phyloP scores from a whole-genome alignment of 306 rosid genomes.

The Fragaria ananassa region DNA sequence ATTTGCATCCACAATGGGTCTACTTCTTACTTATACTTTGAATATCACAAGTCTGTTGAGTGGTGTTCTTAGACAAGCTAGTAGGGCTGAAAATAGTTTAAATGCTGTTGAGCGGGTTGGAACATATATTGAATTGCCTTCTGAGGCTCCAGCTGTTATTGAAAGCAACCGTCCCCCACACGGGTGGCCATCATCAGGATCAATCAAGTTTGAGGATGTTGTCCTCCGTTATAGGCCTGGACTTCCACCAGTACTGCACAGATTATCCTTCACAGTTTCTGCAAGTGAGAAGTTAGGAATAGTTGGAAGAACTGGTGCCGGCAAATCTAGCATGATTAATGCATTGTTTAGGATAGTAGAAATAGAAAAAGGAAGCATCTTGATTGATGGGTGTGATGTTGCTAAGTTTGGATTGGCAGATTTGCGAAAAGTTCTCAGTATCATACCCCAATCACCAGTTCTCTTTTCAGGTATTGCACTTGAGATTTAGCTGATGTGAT shows the following conservation, averaged over 20 bases:
- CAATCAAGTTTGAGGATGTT: conserved; percentile 68
- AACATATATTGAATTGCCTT: conserved; percentile 58
- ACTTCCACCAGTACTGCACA: conserved; percentile 85
- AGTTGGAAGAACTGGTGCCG: conserved; percentile 97
- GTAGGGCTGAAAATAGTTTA: too few relatives aligned
- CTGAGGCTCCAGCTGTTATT: conserved; percentile 67
- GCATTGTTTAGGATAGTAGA: conserved; percentile 84
- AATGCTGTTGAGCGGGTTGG: conserved; percentile 89
- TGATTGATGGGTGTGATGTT: conserved; percentile 65
- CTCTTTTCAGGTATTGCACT: conserved; percentile 70
- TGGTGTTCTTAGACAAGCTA: too few relatives aligned
- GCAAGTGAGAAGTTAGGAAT: conserved; percentile 84
- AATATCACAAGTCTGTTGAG: too few relatives aligned
- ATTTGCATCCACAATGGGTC: too few relatives aligned
- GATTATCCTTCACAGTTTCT: conserved; percentile 58
- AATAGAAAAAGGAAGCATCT: conserved; percentile 64
- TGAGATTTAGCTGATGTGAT: not conserved
- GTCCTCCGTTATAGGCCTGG: conserved; percentile 82
- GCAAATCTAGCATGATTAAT: conserved; percentile 90
- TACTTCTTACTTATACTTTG: too few relatives aligned
- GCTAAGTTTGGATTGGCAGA: conserved; percentile 66
- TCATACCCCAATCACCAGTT: conserved; percentile 90
- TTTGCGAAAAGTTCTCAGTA: conserved; percentile 65
- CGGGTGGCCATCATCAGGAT: conserved; percentile 83
- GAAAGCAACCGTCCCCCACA: conserved; percentile 69